Base-by-base conservation (phyloP, 345 rosid species). In the Camelina sativa region DNA sequence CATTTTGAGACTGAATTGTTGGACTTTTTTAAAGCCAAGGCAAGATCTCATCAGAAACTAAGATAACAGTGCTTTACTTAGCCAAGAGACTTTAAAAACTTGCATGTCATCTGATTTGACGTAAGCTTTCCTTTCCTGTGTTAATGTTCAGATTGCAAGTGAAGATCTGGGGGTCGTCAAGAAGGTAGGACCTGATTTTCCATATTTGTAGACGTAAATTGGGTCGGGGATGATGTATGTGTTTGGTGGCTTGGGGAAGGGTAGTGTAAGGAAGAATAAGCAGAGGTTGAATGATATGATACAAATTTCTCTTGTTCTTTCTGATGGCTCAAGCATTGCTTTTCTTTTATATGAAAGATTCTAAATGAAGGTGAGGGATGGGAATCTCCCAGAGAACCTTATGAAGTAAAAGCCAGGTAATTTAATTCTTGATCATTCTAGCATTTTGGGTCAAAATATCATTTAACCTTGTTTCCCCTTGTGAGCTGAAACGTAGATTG, bases 1-100 rank as follows among this genome's bases (percentile, higher is more conserved):
- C 99, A 95, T 83, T 95, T 89, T 86, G 99, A 95, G 88, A 77
- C 89, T 84, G 97, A 92, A 76, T 73, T 95, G 89, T 51, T 92
- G 64, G 90, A 90, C 30, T 95, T 90, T 80, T 78, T 82, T 9
- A 90, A 90, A 83, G 93, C 83, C 82, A 95, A 90, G 98, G 99
- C 74, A 89, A 85, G 74, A 67, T 62, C 48, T 73, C 73, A 60
- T 67, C 53, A 35, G 30, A 37, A 34, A 44, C 25, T n/a, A 61
- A 44, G 2, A 66, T 37, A 53, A 63, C 11, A 23, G 51, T 43
- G 57, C 50, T 5, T 41, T 65, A 30, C 12, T 59, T 56, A 37
- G n/a, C 69, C 10, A 2, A 30, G 65, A 50, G 41, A 46, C 80
- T 63, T 48, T 64, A 32, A 57, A 41, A 51, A 35, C 11, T 51